Evolutionary conservation across 75 land plant species (phyloP).

Genomic region (Sequoiadendron giganteum): DNA sequence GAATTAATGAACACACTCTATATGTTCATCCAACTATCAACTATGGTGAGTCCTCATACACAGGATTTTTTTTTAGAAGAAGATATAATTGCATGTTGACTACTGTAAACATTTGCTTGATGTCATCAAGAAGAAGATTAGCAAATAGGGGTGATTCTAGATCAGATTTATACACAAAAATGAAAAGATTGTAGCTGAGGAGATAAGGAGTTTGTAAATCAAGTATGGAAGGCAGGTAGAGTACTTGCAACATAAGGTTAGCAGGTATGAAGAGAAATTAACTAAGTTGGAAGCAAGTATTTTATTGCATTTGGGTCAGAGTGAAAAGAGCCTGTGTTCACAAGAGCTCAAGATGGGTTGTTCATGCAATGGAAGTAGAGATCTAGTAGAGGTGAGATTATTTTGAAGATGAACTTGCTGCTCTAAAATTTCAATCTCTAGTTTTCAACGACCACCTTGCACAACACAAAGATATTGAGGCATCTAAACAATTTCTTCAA

Average conservation of each 20-base stretch:
- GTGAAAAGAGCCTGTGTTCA: not conserved
- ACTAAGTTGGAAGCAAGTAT: slow-evolving; percentile 19
- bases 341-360: not conserved
- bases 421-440: slow-evolving; percentile 3
- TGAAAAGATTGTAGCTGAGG: slow-evolving; percentile 10
- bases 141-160: not conserved
- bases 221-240: slow-evolving; percentile 18
- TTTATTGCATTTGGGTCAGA: slow-evolving; percentile 9
- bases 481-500: not conserved
- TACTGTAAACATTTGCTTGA: too few species aligned
- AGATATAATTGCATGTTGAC: too few species aligned
- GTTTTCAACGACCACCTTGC: slow-evolving; percentile 10
- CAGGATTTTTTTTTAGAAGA: too few species aligned
- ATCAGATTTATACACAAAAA: not conserved
- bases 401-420: slow-evolving; percentile 8
- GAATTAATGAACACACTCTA: too few species aligned
- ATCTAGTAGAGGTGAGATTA: slow-evolving; percentile 16
- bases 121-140: slow-evolving; percentile 26
- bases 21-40: too few species aligned
- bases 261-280: slow-evolving; percentile 19
- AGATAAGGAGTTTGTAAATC: not conserved
- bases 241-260: slow-evolving; percentile 17
- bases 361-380: not conserved
- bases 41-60: too few species aligned
- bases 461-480: slow-evolving; percentile 15